Percentiles rank a stretch among this genome's conserved stretches.
Evolutionary conservation across 2,329 filamentous ascomycete species (phyloP).

Genomic region (Xylariales sp.): DNA sequence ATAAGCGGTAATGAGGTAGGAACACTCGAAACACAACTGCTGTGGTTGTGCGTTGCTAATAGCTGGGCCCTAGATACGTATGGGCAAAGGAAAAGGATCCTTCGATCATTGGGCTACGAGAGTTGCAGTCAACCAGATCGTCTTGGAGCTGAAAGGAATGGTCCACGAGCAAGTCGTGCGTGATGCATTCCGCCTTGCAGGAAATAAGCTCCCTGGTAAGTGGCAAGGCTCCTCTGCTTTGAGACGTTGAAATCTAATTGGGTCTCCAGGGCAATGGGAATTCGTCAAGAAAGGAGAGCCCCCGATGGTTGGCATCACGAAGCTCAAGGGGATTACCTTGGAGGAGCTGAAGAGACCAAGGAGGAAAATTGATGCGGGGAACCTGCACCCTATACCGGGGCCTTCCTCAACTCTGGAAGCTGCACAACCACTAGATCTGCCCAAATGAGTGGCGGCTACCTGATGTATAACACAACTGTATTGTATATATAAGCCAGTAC

Average conservation of each 20-base stretch:
- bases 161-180: conserved; percentile 91
- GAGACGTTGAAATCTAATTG: not conserved
- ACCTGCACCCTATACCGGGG: conserved; percentile 16
- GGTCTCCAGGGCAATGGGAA: conserved; percentile 67
- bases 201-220: conserved; percentile 88
- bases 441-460: not conserved
- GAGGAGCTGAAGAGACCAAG: conserved; percentile 80
- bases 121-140: conserved; percentile 82
- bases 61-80: conserved; percentile 77
- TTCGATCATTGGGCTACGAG: conserved; percentile 96
- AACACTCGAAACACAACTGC: too few species aligned
- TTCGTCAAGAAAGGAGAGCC: conserved; percentile 92
- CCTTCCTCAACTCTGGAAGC: conserved; percentile 3
- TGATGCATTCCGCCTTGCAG: conserved; percentile 90
- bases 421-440: not conserved
- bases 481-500: not conserved
- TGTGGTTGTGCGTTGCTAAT: not conserved
- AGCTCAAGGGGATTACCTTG: conserved; percentile 76
- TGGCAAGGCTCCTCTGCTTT: conserved; percentile 12
- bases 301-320: conserved; percentile 87
- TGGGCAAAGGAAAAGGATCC: conserved; percentile 97
- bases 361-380: conserved; percentile 53
- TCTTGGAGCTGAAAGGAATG: conserved; percentile 89
- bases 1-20: conserved; percentile 86
- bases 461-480: not conserved